Conservation (phyloP, 768 basidiomycete genomes). For the Tulasnella sp. region DNA sequence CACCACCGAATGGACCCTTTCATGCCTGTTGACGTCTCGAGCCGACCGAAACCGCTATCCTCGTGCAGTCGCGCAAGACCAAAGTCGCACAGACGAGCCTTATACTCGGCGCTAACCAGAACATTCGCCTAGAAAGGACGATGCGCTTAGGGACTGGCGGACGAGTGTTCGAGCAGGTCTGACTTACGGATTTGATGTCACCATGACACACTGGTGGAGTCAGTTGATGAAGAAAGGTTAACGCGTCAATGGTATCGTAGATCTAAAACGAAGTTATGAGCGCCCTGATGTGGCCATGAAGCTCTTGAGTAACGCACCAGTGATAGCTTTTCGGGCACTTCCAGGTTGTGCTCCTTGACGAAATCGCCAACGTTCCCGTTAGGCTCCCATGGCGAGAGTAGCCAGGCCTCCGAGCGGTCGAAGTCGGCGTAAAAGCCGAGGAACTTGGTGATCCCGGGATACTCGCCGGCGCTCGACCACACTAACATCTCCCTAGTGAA, state of each 20-base stretch:
- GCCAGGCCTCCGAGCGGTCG: neutral
- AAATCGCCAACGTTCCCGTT: neutral
- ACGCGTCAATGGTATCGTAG: neutral
- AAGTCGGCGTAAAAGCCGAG: neutral
- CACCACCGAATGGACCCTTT: slow-evolving; percentile 23
- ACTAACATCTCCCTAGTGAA: slow-evolving; percentile 3
- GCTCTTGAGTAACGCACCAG: neutral
- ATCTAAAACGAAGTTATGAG: neutral
- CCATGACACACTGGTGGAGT: slow-evolving; percentile 26
- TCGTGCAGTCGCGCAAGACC: neutral
- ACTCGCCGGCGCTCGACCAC: neutral
- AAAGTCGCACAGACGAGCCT: slow-evolving; percentile 24
- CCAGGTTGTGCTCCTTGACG: neutral
- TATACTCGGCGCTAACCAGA: neutral
- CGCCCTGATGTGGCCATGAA: no score
- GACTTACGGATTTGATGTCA: slow-evolving; percentile 21
- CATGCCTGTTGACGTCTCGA: slow-evolving; percentile 6
- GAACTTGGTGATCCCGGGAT: slow-evolving; percentile 3
- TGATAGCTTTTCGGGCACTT: neutral
- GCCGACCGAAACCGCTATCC: neutral
- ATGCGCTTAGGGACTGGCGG: no score
- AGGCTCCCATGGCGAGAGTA: neutral
- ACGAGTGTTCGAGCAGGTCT: no score
- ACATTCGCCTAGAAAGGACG: neutral
- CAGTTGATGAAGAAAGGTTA: neutral